phyloP scores from a whole-genome alignment of 345 rosid genomes.

The Triadica sebifera region DNA sequence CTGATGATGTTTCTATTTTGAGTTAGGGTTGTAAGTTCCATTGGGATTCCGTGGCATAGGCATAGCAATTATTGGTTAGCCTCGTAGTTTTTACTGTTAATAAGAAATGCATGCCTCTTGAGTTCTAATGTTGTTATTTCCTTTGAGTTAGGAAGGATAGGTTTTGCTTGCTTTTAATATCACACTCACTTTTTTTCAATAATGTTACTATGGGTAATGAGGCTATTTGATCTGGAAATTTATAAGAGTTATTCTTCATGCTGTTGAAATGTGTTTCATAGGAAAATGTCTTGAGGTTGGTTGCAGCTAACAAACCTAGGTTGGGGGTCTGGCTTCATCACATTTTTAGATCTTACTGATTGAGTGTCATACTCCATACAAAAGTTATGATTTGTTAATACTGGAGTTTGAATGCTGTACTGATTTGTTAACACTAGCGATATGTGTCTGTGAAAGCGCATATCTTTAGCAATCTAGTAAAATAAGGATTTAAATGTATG shows the following conservation, averaged over 20 bases:
- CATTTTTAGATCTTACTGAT: background rate
- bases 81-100: constrained; percentile 33
- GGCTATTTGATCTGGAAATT: background rate
- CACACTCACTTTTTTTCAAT: background rate
- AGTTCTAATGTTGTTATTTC: background rate
- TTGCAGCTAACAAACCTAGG: background rate
- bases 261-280: background rate
- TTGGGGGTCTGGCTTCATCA: background rate
- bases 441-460: too few species aligned
- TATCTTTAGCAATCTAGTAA: too few species aligned
- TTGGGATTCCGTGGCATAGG: constrained; percentile 26
- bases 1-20: constrained; percentile 25
- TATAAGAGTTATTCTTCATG: background rate
- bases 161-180: background rate
- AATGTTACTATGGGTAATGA: background rate
- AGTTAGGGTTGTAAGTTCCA: constrained; percentile 13
- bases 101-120: constrained; percentile 46
- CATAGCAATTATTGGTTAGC: constrained; percentile 32
- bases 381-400: constrained; percentile 1
- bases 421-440: too few species aligned
- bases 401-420: constrained; percentile 1
- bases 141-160: background rate
- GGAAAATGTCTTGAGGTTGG: background rate
- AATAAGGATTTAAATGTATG: too few species aligned
- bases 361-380: background rate